phyloP scores from a whole-genome alignment of 306 rosid genomes.

The Gastrolobium bilobum region DNA sequence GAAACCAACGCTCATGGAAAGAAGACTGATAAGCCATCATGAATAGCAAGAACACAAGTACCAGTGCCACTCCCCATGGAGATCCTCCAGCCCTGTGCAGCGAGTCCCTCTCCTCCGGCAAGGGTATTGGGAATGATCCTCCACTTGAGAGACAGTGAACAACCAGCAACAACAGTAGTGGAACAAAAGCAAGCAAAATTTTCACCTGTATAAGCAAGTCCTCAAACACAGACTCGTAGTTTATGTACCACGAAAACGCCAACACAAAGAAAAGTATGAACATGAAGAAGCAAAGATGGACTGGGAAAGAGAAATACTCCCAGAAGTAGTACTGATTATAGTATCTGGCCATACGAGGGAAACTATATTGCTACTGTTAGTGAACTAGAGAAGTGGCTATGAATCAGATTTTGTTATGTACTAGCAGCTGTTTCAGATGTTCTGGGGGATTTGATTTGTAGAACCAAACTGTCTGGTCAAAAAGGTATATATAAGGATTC shows the following conservation, averaged over 20 bases:
- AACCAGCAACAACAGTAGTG: slow-evolving; percentile 60
- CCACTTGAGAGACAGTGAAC: slow-evolving; percentile 69
- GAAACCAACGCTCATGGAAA: slow-evolving; percentile 87
- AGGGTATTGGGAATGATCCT: slow-evolving; percentile 51
- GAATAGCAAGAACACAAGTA: slow-evolving; percentile 74
- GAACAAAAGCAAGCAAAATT: slow-evolving; percentile 68
- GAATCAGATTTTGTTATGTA: background rate
- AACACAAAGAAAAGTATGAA: slow-evolving; percentile 61
- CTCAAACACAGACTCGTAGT: slow-evolving; percentile 67
- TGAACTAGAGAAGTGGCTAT: background rate
- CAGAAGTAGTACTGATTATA: slow-evolving; percentile 50
- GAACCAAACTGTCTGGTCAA: slow-evolving; percentile 7
- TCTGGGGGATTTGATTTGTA: slow-evolving; percentile 40
- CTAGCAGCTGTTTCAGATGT: background rate
- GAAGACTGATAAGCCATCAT: slow-evolving; percentile 81
- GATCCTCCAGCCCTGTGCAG: slow-evolving; percentile 88
- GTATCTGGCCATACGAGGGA: slow-evolving; percentile 60
- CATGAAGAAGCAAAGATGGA: slow-evolving; percentile 67
- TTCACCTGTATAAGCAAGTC: slow-evolving; percentile 65
- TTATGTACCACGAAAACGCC: slow-evolving; percentile 77
- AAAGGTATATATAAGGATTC: slow-evolving; percentile 43
- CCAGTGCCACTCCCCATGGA: slow-evolving; percentile 81
- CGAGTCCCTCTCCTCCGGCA: slow-evolving; percentile 69
- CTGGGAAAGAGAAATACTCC: slow-evolving; percentile 71
- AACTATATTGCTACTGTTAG: background rate